These are phyloP conservation scores for Sclerotinia trifoliorum DNA, from an alignment of 2,329 filamentous ascomycete species.

Conservation along the genomic window DNA sequence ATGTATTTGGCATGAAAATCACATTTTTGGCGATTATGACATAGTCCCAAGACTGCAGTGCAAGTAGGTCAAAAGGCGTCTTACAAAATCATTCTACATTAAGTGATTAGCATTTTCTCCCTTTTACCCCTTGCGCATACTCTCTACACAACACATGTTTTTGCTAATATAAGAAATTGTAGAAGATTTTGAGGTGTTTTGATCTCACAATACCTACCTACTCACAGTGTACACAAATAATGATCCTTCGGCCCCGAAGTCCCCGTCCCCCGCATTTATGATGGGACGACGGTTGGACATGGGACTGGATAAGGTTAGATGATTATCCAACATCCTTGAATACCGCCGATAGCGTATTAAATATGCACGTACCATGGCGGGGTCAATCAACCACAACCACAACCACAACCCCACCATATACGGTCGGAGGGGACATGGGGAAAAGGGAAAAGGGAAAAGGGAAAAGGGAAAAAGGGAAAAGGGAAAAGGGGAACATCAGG, in stretches of 20 bases:
- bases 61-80: background rate
- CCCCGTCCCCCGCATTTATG: background rate
- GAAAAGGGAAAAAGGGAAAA: too few species aligned
- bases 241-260: background rate
- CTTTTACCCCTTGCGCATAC: background rate
- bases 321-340: conserved; percentile 1
- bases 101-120: background rate
- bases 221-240: too few species aligned
- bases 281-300: background rate
- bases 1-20: background rate
- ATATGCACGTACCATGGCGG: conserved; percentile 19
- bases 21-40: background rate
- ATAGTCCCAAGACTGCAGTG: background rate
- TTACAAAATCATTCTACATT: background rate
- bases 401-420: background rate
- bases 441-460: background rate
- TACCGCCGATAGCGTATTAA: background rate
- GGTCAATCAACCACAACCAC: background rate
- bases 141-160: background rate
- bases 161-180: background rate
- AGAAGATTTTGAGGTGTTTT: background rate
- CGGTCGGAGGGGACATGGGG: background rate
- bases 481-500: too few species aligned
- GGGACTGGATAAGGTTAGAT: background rate
- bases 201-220: background rate